phyloP scores from a whole-genome alignment of 2,329 filamentous ascomycete genomes.

The Aspergillus niger region DNA sequence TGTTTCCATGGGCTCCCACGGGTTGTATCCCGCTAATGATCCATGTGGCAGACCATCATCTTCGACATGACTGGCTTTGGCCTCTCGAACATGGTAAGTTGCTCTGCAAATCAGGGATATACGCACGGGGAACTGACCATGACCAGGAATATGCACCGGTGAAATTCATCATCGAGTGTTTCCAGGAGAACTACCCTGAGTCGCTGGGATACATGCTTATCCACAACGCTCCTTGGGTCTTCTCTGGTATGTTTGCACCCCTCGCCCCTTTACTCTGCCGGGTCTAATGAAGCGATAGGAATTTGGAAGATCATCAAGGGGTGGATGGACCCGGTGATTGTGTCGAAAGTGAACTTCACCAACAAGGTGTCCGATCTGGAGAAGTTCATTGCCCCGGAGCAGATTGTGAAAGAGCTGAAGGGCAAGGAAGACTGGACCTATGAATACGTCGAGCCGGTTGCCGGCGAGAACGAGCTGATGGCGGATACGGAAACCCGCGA shows the following conservation, averaged over 20 bases:
- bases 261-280: background rate
- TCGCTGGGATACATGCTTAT: conserved; percentile 85
- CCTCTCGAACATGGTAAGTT: conserved; percentile 84
- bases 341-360: conserved; percentile 88
- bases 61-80: conserved; percentile 96
- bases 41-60: conserved; percentile 67
- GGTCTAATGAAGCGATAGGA: conserved; percentile 49
- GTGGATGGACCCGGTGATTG: conserved; percentile 96
- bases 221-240: conserved; percentile 90
- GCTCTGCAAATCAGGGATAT: background rate
- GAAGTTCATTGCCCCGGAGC: conserved; percentile 67
- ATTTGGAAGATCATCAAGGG: conserved; percentile 93
- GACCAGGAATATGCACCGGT: conserved; percentile 83
- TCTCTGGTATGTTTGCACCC: conserved; percentile 65
- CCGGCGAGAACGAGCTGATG: conserved; percentile 75
- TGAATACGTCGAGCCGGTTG: conserved; percentile 71
- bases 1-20: background rate
- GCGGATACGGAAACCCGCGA: conserved; percentile 64
- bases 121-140: too few species aligned
- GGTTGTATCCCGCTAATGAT: background rate
- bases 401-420: conserved; percentile 77
- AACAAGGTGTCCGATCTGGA: conserved; percentile 75
- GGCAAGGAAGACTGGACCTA: conserved; percentile 83
- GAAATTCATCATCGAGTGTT: conserved; percentile 98
- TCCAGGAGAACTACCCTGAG: conserved; percentile 96